phyloP scores from a whole-genome alignment of 2,329 filamentous ascomycete species.

The Alternaria rosae region DNA sequence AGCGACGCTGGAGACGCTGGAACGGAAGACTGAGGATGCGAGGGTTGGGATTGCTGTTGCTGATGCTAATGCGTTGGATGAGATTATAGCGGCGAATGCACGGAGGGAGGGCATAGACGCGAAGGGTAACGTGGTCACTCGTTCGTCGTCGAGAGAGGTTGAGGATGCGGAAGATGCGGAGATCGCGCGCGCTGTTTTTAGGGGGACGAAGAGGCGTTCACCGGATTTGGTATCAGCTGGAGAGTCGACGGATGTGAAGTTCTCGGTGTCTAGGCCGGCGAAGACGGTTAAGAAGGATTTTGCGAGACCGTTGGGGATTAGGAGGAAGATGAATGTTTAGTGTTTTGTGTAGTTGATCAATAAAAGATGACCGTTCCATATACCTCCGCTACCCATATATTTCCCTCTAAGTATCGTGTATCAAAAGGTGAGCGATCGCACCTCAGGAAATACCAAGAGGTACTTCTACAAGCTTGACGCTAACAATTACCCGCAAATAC shows the following conservation, averaged over 20 bases:
- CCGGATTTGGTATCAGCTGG: background rate
- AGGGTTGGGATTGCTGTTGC: background rate
- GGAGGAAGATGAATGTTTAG: background rate
- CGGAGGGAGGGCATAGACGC: background rate
- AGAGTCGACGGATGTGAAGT: background rate
- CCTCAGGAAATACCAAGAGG: too few species aligned
- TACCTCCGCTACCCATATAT: too few species aligned
- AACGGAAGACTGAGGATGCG: background rate
- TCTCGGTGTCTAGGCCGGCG: background rate
- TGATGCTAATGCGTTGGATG: background rate
- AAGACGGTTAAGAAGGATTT: background rate
- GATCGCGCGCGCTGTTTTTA: background rate
- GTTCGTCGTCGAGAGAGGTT: background rate
- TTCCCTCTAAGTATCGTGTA: too few species aligned
- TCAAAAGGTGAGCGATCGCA: too few species aligned
- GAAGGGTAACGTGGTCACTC: fast-evolving
- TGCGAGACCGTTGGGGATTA: background rate
- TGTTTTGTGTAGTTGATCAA: background rate
- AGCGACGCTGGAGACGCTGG: background rate
- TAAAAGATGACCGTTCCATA: too few species aligned
- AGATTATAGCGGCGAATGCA: background rate
- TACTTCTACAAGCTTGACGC: too few species aligned
- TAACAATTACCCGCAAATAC: too few species aligned
- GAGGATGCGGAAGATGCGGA: background rate
- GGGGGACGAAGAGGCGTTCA: background rate